Evolutionary conservation across 1,284 basidiomycete genomes (phyloP).

Genomic region (Sporisorium scitamineum): DNA sequence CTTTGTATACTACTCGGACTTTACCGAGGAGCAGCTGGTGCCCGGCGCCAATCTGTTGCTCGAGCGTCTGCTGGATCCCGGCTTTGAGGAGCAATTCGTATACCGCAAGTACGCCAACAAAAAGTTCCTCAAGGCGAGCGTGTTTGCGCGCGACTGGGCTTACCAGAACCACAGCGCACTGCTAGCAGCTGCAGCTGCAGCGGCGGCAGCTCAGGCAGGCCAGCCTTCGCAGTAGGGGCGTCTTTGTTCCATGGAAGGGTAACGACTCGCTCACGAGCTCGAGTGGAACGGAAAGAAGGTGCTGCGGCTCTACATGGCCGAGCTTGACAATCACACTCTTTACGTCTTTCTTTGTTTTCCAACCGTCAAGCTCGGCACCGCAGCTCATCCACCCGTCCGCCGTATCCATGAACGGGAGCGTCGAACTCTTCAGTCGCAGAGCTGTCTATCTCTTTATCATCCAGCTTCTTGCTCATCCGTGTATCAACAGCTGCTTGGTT

Average conservation of each 20-base stretch:
- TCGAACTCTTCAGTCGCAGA: neutral
- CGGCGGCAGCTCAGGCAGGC: constrained; percentile 36
- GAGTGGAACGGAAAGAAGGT: neutral
- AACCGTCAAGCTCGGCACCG: constrained; percentile 29
- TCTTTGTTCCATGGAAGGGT: neutral
- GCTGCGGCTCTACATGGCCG: constrained; percentile 10
- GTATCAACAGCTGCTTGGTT: neutral
- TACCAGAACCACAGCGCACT: constrained; percentile 58
- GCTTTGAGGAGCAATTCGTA: constrained; percentile 86
- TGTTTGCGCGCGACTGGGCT: constrained; percentile 72
- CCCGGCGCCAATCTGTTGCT: constrained; percentile 85
- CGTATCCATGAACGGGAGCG: neutral
- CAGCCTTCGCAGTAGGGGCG: constrained; percentile 21
- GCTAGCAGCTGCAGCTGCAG: constrained; percentile 42
- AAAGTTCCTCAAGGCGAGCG: constrained; percentile 83
- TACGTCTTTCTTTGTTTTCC: constrained; percentile 14
- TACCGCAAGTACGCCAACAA: constrained; percentile 97
- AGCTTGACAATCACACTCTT: constrained; percentile 37
- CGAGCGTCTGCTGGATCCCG: constrained; percentile 83
- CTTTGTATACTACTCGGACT: constrained; percentile 94
- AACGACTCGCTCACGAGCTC: neutral
- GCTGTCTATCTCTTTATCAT: neutral
- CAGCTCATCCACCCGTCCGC: neutral
- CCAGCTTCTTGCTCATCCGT: neutral
- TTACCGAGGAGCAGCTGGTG: constrained; percentile 87